Evolutionary conservation across 768 basidiomycete species (phyloP).

Genomic region (Mycena sanguinolenta): DNA sequence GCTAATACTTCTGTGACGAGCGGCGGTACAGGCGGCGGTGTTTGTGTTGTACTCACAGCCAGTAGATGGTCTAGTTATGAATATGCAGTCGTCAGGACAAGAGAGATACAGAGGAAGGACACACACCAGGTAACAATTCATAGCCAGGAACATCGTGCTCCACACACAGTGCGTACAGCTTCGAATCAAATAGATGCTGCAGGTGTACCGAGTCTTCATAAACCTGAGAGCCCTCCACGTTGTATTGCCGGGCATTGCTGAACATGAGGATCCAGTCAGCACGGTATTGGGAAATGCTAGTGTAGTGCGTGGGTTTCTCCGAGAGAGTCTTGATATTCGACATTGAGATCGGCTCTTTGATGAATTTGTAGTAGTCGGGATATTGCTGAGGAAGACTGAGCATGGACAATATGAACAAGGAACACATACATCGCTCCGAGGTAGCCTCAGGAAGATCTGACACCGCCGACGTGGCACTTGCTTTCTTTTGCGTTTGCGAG

Average conservation of each 20-base stretch:
- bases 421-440: not conserved
- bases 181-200: conserved; percentile 7
- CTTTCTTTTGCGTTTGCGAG: conserved; percentile 1
- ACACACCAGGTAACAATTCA: not conserved
- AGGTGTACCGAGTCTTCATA: conserved; percentile 17
- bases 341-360: conserved; percentile 10
- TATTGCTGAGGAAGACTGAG: not conserved
- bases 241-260: conserved; percentile 19
- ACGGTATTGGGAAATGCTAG: conserved; percentile 1
- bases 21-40: conserved; percentile 11
- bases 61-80: too few species aligned
- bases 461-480: not conserved
- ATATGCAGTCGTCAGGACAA: not conserved
- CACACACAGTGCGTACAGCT: not conserved
- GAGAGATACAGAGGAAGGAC: not conserved
- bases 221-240: conserved; percentile 10
- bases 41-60: not conserved
- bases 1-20: not conserved
- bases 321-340: not conserved
- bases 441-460: conserved; percentile 10
- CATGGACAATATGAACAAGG: not conserved
- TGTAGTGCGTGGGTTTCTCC: conserved; percentile 5
- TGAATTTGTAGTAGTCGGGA: conserved; percentile 4
- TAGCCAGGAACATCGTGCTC: not conserved
- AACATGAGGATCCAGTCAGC: conserved; percentile 26